Conservation (phyloP, 345 rosid genomes). For the Eucalyptus virginea region DNA sequence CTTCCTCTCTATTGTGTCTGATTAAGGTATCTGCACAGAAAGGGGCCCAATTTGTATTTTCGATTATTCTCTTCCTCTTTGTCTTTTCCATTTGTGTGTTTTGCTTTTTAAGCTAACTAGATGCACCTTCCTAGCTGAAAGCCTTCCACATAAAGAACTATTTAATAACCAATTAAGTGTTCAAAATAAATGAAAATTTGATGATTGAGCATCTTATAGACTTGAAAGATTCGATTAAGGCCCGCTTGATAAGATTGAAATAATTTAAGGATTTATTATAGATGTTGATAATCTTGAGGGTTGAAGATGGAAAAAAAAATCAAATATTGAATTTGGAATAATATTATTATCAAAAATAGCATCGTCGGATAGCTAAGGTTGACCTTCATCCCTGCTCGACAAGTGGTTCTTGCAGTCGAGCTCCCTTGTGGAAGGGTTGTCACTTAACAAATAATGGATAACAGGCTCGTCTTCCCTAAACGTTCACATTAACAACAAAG, state of each 20-base stretch:
- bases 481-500: rapidly evolving
- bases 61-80: not conserved
- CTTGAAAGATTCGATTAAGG: not conserved
- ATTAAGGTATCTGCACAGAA: not conserved
- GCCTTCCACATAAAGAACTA: not conserved
- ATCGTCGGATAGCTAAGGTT: rapidly evolving
- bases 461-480: rapidly evolving
- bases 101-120: not conserved
- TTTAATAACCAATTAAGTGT: not conserved
- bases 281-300: not conserved
- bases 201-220: not conserved
- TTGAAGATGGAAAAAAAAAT: not conserved
- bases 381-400: rapidly evolving
- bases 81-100: not conserved
- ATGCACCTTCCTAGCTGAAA: rapidly evolving
- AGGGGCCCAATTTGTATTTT: not conserved
- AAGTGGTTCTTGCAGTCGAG: rapidly evolving
- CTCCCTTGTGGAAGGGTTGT: not conserved
- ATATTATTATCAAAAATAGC: not conserved
- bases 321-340: not conserved
- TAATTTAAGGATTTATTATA: not conserved
- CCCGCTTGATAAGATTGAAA: not conserved
- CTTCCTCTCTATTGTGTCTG: not conserved
- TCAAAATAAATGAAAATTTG: not conserved
- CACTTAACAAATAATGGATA: not conserved